Evolutionary conservation across 371 early-diverging fungal species (phyloP).

Genomic region (Apophysomyces variabilis): DNA sequence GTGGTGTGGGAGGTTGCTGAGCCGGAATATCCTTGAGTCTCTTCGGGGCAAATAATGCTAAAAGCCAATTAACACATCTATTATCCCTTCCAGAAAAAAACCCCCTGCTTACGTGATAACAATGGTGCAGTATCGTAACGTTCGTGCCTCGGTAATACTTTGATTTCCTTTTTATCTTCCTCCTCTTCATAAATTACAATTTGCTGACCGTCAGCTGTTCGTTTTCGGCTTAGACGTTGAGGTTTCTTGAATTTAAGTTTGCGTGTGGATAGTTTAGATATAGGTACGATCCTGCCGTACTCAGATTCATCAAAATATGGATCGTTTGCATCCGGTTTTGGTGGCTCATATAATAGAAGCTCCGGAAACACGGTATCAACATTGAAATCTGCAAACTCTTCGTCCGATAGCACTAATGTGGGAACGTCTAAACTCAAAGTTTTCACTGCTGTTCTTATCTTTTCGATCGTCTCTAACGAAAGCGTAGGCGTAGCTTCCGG

Average conservation of each 20-base stretch:
- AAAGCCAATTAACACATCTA: neutral
- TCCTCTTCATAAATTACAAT: conserved; percentile 32
- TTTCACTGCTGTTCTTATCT: conserved; percentile 19
- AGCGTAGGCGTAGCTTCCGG: conserved; percentile 8
- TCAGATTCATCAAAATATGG: conserved; percentile 53
- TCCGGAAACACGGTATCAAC: conserved; percentile 50
- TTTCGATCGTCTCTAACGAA: conserved; percentile 21
- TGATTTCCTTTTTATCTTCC: conserved; percentile 40
- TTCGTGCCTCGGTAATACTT: conserved; percentile 35
- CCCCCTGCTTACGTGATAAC: conserved; percentile 29
- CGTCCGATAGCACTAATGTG: conserved; percentile 19
- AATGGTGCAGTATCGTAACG: conserved; percentile 29
- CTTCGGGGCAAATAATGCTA: conserved; percentile 56
- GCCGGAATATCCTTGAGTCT: conserved; percentile 52
- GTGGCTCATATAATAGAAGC: conserved; percentile 51
- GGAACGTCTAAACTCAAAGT: conserved; percentile 21
- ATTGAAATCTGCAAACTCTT: conserved; percentile 33
- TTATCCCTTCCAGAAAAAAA: neutral
- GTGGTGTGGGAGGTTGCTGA: conserved; percentile 50
- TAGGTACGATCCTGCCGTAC: conserved; percentile 41
- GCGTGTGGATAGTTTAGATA: conserved; percentile 46
- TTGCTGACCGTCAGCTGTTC: conserved; percentile 37
- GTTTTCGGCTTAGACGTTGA: conserved; percentile 46
- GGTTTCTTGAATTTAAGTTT: conserved; percentile 46
- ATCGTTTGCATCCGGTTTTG: conserved; percentile 50